Base-by-base conservation (phyloP, 2,329 filamentous ascomycete genomes). In the Microsporum audouinii region DNA sequence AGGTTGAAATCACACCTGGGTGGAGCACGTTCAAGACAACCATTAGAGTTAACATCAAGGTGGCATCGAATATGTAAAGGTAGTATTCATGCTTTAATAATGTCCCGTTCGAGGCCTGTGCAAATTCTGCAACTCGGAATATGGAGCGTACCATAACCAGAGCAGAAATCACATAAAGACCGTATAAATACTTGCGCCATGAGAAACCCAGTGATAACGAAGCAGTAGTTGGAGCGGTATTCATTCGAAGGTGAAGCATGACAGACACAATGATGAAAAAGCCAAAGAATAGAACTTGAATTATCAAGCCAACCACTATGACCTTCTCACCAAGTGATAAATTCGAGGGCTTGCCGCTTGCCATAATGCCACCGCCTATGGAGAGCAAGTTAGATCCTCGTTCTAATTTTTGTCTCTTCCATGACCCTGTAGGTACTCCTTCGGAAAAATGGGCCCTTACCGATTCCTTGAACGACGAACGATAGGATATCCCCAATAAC, bases 201-300 rank as follows among this genome's bases (percentile, higher is more conserved):
- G 64, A 63, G 41, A 65, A 41, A 3, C 23, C 10, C 6, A 39
- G 33, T 36, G 57, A 57, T 2, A 57, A 8, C 33, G 58, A 59
- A 1, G 47, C 12, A 49, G 64, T 59, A 23, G 71, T 74, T 0
- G 74, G 74, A 1, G 65, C 47, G 2, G 65, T 67, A 2, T 53
- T 62, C n/a, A 82, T 73, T 2, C 79, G 73, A 1, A 64, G 58
- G 64, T 85, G 78, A 70, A 84, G 84, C 0, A 80, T 62, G 1
- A 75, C 64, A 0, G 80, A 75, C 1, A 77, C 76, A 3, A 77
- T 61, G 39, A 81, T 70, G 66, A 86, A 87, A 39, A 84, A 70
- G 27, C 75, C 76, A 63, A 86, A 85, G 60, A 82, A 77, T 47
- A 82, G 43, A 29, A 87, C 75, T 67, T 87, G 84, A 14, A 85